These are phyloP conservation scores for Pyrus pyrifolia DNA, from an alignment of 306 rosid species.

Conservation along the genomic window DNA sequence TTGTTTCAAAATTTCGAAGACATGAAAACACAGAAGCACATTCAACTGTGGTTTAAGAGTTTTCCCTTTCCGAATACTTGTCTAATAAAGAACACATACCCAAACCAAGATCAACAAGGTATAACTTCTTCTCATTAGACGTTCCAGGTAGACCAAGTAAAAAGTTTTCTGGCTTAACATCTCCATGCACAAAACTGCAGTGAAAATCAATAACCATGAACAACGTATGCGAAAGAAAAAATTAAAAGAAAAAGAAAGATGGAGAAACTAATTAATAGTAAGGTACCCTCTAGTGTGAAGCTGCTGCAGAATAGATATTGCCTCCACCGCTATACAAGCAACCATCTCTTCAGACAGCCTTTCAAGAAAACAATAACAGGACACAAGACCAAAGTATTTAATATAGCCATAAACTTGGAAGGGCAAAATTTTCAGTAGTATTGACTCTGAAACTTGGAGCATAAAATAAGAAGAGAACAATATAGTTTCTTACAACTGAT, in stretches of 20 bases:
- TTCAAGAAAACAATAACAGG: not conserved
- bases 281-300: constrained; percentile 27
- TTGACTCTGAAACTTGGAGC: not conserved
- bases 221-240: not conserved
- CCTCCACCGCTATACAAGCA: constrained; percentile 38
- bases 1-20: not conserved
- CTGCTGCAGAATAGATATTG: constrained; percentile 33
- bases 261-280: not conserved
- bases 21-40: constrained; percentile 6
- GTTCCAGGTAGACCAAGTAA: constrained; percentile 32
- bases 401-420: not conserved
- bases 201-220: not conserved
- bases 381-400: not conserved
- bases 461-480: not conserved
- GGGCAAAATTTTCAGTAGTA: not conserved
- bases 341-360: constrained; percentile 36
- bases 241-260: not conserved
- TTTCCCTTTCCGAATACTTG: not conserved
- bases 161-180: constrained; percentile 35
- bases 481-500: constrained; percentile 29
- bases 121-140: constrained; percentile 26
- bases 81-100: constrained; percentile 10
- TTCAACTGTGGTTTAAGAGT: not conserved
- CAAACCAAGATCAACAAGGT: constrained; percentile 38
- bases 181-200: constrained; percentile 36